Base-by-base conservation (phyloP, 495 filamentous ascomycete genomes). In the Collariella sp. region DNA sequence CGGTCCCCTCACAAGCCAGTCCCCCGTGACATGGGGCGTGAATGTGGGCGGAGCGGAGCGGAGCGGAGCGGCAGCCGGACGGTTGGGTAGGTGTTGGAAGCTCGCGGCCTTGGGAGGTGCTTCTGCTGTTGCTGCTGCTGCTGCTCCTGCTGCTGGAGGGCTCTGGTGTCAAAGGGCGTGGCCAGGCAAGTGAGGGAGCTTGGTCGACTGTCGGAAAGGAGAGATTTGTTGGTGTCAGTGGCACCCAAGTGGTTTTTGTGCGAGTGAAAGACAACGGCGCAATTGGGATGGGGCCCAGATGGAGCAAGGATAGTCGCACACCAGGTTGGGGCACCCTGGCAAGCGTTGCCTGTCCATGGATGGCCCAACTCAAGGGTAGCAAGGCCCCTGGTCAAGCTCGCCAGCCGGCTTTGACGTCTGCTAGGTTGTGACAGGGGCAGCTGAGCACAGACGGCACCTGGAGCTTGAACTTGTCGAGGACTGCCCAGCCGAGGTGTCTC, bases 211-310 rank as follows among this genome's bases (percentile, higher is more conserved):
- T 50, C 23, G 54, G 34, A 58, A 68, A 58, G 67, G 57, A 62
- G 67, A 63, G 70, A 70, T 70, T 73, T 66, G 26, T 31, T 9
- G 64, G 63, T 72, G 66, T 69, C 68, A 70, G 70, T 71, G 71
- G 70, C 70, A 68, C 63, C 60, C 58, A 64, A 9, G 63, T 68
- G 71, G 65, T 70, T 76, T 75, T 76, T 74, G 74, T 77, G 74
- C 73, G 69, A 75, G 73, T 76, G 72, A 67, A 70, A 69, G 59
- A 55, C 52, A 61, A 55, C 58, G 59, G 63, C 50, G 62, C 64
- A 61, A 67, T 69, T 67, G 66, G 58, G 61, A 69, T 62, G 66
- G 64, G 54, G 49, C 60, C 67, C 60, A 61, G 67, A 64, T 63
- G 68, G 65, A 61, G 58, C 65, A 68, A 56, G 67, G 65, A 62